Conservation (phyloP, 352 stramenopile species). For the Phytophthora pluvialis region DNA sequence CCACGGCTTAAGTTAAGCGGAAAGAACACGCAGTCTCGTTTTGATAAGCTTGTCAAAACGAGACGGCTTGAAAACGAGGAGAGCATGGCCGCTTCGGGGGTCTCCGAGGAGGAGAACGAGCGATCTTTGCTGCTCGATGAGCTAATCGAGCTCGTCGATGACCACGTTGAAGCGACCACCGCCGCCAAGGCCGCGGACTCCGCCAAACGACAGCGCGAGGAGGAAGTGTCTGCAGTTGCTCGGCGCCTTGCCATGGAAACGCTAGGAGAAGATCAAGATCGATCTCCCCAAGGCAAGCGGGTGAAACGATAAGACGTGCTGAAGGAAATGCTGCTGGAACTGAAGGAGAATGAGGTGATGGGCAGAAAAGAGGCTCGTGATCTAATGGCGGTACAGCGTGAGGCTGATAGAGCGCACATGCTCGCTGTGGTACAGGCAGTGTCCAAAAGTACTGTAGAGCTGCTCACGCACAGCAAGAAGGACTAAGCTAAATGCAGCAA, state of each 20-base stretch:
- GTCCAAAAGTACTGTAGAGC: slow-evolving; percentile 17
- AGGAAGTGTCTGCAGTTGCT: slow-evolving; percentile 2
- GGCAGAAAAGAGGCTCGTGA: slow-evolving; percentile 10
- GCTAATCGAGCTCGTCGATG: slow-evolving; percentile 14
- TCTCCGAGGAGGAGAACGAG: slow-evolving; percentile 8
- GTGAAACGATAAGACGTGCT: not conserved
- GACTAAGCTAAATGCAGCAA: slow-evolving; percentile 8
- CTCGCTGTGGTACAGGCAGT: slow-evolving; percentile 6
- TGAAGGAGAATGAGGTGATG: not conserved
- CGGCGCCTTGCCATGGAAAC: slow-evolving; percentile 6
- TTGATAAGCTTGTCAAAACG: slow-evolving; percentile 11
- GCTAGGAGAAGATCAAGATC: slow-evolving; percentile 3
- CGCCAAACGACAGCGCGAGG: slow-evolving; percentile 3
- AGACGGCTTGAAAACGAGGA: slow-evolving; percentile 9
- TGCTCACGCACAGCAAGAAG: slow-evolving; percentile 1
- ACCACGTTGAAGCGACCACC: not conserved
- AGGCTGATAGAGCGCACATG: slow-evolving; percentile 4
- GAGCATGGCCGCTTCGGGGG: not conserved
- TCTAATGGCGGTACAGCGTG: not conserved
- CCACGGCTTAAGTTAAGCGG: not conserved
- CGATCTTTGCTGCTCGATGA: slow-evolving; percentile 4
- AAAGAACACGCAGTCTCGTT: not conserved
- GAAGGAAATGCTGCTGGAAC: slow-evolving; percentile 1
- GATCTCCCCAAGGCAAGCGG: not conserved
- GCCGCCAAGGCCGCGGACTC: not conserved